Conservation (phyloP, 2,329 filamentous ascomycete genomes). For the Aspergillus caelatus region DNA sequence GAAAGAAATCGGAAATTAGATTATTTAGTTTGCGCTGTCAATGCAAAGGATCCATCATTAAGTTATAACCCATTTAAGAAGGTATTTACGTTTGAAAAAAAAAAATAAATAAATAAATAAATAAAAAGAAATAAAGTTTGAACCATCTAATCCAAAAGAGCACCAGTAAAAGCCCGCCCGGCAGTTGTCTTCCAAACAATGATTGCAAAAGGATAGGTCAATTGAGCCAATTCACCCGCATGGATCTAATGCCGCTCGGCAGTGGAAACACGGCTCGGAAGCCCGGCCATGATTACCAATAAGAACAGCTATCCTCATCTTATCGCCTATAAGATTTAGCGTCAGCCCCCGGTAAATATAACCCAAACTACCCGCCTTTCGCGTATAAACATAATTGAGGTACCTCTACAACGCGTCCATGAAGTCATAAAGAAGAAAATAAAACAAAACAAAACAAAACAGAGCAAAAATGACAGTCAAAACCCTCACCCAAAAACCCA, state of each 20-base stretch:
- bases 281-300: neutral
- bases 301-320: constrained; percentile 3
- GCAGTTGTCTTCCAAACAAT: too few relatives aligned
- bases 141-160: too few relatives aligned
- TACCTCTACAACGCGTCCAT: neutral
- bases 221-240: neutral
- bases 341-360: neutral
- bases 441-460: neutral
- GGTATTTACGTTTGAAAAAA: too few relatives aligned
- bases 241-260: neutral
- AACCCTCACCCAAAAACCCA: neutral
- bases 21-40: too few relatives aligned
- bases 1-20: too few relatives aligned
- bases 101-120: too few relatives aligned
- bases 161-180: too few relatives aligned
- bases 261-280: neutral
- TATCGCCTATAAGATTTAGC: neutral
- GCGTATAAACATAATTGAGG: neutral
- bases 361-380: neutral
- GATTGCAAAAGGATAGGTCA: neutral
- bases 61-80: too few relatives aligned
- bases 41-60: too few relatives aligned
- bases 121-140: too few relatives aligned
- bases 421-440: neutral
- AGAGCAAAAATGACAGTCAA: neutral